phyloP scores from a whole-genome alignment of 176 grass and related monocot genomes.

The Zoysia japonica region DNA sequence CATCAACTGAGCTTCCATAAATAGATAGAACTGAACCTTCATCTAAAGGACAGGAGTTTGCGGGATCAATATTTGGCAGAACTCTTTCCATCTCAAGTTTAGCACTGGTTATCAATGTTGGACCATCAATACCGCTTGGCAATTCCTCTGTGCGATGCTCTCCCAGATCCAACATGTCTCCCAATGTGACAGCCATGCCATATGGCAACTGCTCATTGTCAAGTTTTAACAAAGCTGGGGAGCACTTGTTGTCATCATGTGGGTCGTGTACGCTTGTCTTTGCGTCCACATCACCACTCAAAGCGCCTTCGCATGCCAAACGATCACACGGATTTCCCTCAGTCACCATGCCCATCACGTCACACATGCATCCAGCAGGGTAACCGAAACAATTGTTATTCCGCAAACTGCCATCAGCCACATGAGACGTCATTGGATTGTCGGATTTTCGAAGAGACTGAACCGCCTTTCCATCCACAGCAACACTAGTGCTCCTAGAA shows the following conservation, averaged over 20 bases:
- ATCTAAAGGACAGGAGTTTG: not conserved
- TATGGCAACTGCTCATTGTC: not conserved
- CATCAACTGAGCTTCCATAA: constrained; percentile 21
- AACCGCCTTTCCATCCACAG: constrained; percentile 16
- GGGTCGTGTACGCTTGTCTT: constrained; percentile 23
- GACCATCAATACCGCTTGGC: constrained; percentile 10
- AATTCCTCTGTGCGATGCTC: constrained; percentile 13
- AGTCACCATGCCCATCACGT: constrained; percentile 11
- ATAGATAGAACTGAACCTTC: constrained; percentile 14
- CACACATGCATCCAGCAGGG: constrained; percentile 18
- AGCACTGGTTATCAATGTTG: constrained; percentile 13
- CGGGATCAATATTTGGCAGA: constrained; percentile 19
- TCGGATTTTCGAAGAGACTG: not conserved
- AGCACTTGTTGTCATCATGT: not conserved
- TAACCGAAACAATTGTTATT: not conserved
- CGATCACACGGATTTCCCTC: not conserved
- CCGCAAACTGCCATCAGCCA: not conserved
- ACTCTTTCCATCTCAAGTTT: constrained; percentile 38
- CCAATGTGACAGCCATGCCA: not conserved
- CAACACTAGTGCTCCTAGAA: constrained; percentile 25
- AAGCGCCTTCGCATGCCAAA: constrained; percentile 10
- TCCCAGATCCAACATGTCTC: not conserved
- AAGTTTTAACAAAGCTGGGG: not conserved
- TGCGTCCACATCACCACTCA: not conserved
- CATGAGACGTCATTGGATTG: constrained; percentile 13